Base-by-base conservation (phyloP, 129 eudicot genomes). In the Tanacetum coccineum region DNA sequence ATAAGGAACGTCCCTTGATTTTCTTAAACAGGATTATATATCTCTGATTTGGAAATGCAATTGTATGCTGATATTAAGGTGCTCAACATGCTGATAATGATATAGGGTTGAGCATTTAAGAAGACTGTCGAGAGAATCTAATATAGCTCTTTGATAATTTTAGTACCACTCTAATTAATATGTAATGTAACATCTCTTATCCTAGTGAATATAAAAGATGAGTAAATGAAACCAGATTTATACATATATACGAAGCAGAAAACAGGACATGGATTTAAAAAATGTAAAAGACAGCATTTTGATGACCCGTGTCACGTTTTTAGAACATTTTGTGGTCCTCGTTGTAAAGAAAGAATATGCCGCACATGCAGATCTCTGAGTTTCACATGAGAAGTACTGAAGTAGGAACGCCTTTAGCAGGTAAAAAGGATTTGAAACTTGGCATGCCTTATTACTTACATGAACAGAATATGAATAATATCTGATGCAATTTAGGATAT, bases 291-390 rank as follows among this genome's bases (percentile, higher is more conserved):
- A 66, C 17, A 17, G 51, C 46, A 65, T 45, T 26, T 65, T 25
- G 45, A 48, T 22, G 45, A 28, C 64, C 45, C 28, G 14, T 49
- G 71, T 50, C 25, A 26, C 3, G 63, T 59, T 22, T 26, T 58
- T 58, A 26, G 19, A 10, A 48, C 44, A 48, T 66, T 25, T 9
- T 48, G 59, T 25, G 70, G 42, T 64, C 56, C 70, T 48, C 25
- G 11, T 22, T 56, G 44, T 49, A 66, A 30, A 66, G 15, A 66
- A 50, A 17, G 60, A 30, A 10, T 49, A 66, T 30, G 60, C 13
- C 6, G 36, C 45, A 66, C 70, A 66, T 49, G 57, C 59, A 47
- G 70, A 49, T 66, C 32, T 18, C 46, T 20, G 67, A 7, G 28
- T 62, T 62, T 62, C 67, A 62, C 50, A 62, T 39, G 49, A 15